phyloP scores from a whole-genome alignment of 2,329 filamentous ascomycete species.

The Stachybotrys elegans region DNA sequence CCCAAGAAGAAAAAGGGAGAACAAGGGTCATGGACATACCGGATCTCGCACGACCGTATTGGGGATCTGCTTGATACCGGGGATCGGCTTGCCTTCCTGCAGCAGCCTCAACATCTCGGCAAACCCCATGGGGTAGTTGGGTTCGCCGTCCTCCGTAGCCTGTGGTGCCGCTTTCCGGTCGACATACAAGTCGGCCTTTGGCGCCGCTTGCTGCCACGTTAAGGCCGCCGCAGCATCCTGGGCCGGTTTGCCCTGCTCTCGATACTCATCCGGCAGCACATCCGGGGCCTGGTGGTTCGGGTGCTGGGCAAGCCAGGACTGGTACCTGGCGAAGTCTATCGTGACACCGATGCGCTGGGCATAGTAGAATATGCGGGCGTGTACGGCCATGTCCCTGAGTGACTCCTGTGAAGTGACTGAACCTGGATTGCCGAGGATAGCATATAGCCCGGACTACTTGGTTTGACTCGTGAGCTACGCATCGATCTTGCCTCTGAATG shows the following conservation, averaged over 20 bases:
- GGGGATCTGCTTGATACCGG: constrained; percentile 83
- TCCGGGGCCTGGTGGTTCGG: constrained; percentile 28
- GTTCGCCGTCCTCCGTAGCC: constrained; percentile 34
- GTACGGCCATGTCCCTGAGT: constrained; percentile 54
- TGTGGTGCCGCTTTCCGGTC: constrained; percentile 25
- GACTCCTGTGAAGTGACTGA: constrained; percentile 37
- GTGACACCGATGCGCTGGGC: constrained; percentile 40
- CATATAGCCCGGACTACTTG: constrained; percentile 51
- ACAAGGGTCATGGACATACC: constrained; percentile 36
- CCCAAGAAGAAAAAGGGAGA: neutral
- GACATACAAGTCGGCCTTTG: constrained; percentile 40
- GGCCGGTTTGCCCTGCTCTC: constrained; percentile 4
- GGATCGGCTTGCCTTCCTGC: constrained; percentile 74
- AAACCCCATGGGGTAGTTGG: constrained; percentile 77
- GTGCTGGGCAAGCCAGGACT: constrained; percentile 49
- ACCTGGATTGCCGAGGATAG: constrained; percentile 55
- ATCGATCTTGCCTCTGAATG: neutral
- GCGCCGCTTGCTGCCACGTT: constrained; percentile 46
- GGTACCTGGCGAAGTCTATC: constrained; percentile 65
- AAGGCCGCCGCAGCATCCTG: constrained; percentile 13
- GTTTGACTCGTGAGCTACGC: constrained; percentile 1
- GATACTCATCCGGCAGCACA: constrained; percentile 29
- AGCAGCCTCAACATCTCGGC: constrained; percentile 83
- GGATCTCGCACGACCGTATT: constrained; percentile 70
- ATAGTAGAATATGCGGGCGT: constrained; percentile 66